Percentiles rank a stretch among this genome's conserved stretches.
phyloP scores from a whole-genome alignment of 108 stramenopile species.

The Nitzschia sp. region DNA sequence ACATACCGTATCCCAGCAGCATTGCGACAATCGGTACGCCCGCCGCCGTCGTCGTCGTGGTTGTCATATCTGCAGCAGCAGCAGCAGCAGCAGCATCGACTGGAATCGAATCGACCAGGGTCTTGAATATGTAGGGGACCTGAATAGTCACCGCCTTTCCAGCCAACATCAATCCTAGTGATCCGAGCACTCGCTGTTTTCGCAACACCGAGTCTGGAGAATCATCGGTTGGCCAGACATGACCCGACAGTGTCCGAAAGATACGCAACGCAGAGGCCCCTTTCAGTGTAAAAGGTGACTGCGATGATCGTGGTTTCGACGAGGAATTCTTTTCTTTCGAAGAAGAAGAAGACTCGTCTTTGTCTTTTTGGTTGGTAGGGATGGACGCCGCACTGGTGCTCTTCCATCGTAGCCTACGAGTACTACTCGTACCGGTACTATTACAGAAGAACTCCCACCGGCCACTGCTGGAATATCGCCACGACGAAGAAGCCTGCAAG shows the following conservation, averaged over 20 bases:
- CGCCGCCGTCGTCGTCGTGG: conserved; percentile 19
- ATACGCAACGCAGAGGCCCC: conserved; percentile 21
- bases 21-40: conserved; percentile 49
- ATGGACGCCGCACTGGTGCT: not conserved
- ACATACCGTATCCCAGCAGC: conserved; percentile 90
- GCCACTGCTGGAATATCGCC: too few species aligned
- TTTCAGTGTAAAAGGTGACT: not conserved
- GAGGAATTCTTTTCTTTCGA: not conserved
- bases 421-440: too few species aligned
- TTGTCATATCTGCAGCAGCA: conserved; percentile 7
- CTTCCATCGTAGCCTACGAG: not conserved
- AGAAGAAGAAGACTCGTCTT: not conserved
- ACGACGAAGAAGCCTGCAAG: too few species aligned
- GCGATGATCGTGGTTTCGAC: not conserved
- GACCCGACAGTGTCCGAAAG: conserved; percentile 12
- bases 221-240: conserved; percentile 34
- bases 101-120: conserved; percentile 80
- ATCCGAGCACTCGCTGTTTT: conserved; percentile 72
- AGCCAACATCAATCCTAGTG: conserved; percentile 85
- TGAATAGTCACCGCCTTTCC: conserved; percentile 93
- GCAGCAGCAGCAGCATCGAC: conserved; percentile 1
- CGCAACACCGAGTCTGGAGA: conserved; percentile 14
- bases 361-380: too few species aligned
- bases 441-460: too few species aligned
- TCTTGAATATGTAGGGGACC: conserved; percentile 96